Evolutionary conservation across 805 yeast genomes (phyloP), one percentile per base, ranked within the genome.

Genomic region (Lipomyces spencermartinsiae): DNA sequence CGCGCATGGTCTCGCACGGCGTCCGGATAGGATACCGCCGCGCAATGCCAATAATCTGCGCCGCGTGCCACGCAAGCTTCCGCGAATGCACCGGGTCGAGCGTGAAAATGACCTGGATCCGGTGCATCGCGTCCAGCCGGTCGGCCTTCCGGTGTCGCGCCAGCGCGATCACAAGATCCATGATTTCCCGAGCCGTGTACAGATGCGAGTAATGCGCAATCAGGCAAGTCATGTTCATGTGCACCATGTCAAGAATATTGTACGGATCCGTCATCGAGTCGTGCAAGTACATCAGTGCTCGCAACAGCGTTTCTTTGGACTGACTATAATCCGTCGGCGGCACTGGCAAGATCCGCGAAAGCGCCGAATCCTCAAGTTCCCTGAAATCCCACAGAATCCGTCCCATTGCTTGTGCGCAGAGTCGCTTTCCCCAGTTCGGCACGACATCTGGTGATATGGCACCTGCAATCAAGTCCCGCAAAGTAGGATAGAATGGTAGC

Each of bases 31-130:
- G 66, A n/a, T 60, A 62, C 19, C 61, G 49, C 49, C 65, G 35
- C 22, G 70, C 65, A 29, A 72, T 63, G 16, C 71, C 71, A 12
- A 73, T 58, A 19, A 73, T 73, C 59, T 73, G 74, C 19, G 67
- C 67, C 19, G 74, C 71, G 22, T 73, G 73, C 74, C 74, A 73
- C 6, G 74, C 74, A 29, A 72, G 61, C 35, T 54, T 57, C 8
- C 74, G 58, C 8, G 74, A 59, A 29, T 56, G 51, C 39, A 58
- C 64, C 12, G 71, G 69, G 29, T 73, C 73, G 7, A 63, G 56
- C 29, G 62, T 59, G 35, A 67, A 58, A 19, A 67, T 43, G 7
- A 54, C 58, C 35, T 58, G 63, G 31, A 67, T 53, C 25, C 67
- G 57, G 19, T 39, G 56, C 34, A 65, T 69, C 19, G 70, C 70